A percentile compares a stretch with the other conserved stretches of the same genome.
Evolutionary conservation across 208 protist genomes (phyloP).

Genomic region (Crithidia thermophila): DNA sequence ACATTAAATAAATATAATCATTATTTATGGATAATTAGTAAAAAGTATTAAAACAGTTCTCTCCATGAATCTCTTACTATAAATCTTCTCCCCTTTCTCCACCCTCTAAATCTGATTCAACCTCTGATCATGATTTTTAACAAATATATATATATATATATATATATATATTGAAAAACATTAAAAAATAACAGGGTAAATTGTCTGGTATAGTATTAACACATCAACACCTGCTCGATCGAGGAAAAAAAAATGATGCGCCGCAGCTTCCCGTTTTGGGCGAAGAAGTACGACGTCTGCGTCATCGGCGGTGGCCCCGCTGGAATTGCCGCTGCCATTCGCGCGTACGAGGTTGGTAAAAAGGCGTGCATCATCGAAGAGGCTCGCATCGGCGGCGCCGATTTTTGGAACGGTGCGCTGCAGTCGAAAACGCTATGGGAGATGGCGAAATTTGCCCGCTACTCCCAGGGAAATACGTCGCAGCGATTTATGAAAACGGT

Average conservation of each 20-base stretch:
- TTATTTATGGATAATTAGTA: too few relatives aligned
- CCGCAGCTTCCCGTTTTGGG: conserved; percentile 10
- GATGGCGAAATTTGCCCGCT: conserved; percentile 84
- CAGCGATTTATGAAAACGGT: conserved; percentile 60
- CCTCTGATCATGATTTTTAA: too few relatives aligned
- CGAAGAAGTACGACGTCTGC: conserved; percentile 83
- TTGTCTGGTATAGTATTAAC: too few relatives aligned
- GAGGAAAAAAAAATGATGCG: conserved; percentile 24
- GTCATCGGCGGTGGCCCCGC: conserved; percentile 88
- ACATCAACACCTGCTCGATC: conserved; percentile 1
- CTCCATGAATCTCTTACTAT: too few relatives aligned
- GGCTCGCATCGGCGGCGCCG: conserved; percentile 78
- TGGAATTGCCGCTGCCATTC: conserved; percentile 79
- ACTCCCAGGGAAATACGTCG: conserved; percentile 50
- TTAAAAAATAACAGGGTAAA: too few relatives aligned
- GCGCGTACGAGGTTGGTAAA: conserved; percentile 78
- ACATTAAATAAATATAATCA: too few relatives aligned
- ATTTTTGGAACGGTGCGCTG: conserved; percentile 91
- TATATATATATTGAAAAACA: too few relatives aligned
- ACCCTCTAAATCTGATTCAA: too few relatives aligned
- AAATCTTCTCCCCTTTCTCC: too few relatives aligned
- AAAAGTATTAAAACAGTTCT: too few relatives aligned
- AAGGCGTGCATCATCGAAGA: conserved; percentile 84
- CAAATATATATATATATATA: too few relatives aligned
- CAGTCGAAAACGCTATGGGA: conserved; percentile 93